Evolutionary conservation across 1,284 basidiomycete genomes (phyloP), one percentile per base, ranked within the genome.

Genomic region (Hemileia vastatrix): DNA sequence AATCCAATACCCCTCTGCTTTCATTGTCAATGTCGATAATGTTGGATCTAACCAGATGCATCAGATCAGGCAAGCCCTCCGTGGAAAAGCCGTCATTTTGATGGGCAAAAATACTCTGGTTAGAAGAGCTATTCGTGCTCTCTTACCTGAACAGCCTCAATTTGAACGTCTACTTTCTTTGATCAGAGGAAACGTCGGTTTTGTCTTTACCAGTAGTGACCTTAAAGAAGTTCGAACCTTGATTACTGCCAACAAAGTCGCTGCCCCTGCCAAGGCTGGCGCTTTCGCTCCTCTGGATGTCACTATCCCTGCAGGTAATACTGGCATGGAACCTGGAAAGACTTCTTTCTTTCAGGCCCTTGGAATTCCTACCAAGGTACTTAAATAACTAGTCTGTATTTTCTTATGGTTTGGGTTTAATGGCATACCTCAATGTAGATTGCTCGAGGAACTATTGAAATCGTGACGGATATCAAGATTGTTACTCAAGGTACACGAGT

Each of bases 61-160:
- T 72, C 72, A 73, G 68, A 75, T 75, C 65, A n/a, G 73, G 71
- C 51, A 89, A 71, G 82, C 93, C 57, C 86, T 98, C 78, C 90
- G 95, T 74, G 91, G 91, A 76, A 91, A 90, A 79, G 95, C 88
- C 82, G 81, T 91, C 65, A 92, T 98, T 70, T 80, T 98, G 73
- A 98, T 98, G 95, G 94, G 94, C 77, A 98, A 98, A 83, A 98
- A 98, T 86, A 98, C 95, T 77, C 96, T 97, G 94, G 93, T 97
- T 75, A 90, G 94, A 80, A 90, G 94, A 77, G 94, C 92, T 66
- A 83, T 98, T 70, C 91, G 94, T 72, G 82, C 86, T 76, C 85
- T 96, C 78, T 83, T 97, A 74, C 65, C 82, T 70, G 94, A 97
- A 76, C 83, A 81, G 82, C 94, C 94, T 67, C 86, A 92, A 76